Evolutionary conservation across 2,329 filamentous ascomycete genomes (phyloP).

Genomic region (Pseudogymnoascus sp.): DNA sequence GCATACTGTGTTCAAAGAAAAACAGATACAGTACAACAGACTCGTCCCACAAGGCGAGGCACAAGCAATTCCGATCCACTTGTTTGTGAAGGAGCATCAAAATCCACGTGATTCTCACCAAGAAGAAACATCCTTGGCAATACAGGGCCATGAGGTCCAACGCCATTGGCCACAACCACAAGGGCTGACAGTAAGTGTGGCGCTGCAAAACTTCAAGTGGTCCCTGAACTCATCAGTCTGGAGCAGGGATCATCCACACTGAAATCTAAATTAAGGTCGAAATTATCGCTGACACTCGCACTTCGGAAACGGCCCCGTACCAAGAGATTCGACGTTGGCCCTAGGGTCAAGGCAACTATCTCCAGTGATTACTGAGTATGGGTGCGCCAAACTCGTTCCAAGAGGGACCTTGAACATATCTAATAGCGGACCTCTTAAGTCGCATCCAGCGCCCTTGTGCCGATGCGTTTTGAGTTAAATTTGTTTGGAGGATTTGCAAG

Average conservation of each 20-base stretch:
- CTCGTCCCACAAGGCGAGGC: background rate
- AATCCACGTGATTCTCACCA: background rate
- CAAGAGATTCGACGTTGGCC: background rate
- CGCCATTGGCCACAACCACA: background rate
- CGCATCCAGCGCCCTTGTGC: background rate
- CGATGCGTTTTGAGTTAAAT: background rate
- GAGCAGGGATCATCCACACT: background rate
- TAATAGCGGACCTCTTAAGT: background rate
- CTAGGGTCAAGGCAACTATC: background rate
- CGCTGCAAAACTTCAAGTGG: background rate
- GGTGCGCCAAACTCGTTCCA: background rate
- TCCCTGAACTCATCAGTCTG: background rate
- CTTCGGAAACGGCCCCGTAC: background rate
- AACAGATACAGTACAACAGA: background rate
- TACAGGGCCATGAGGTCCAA: background rate
- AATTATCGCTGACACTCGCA: background rate
- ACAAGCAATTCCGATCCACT: background rate
- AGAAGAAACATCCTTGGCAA: background rate
- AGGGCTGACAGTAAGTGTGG: background rate
- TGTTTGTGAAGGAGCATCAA: background rate
- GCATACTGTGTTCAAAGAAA: background rate
- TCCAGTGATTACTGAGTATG: background rate
- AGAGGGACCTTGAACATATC: background rate
- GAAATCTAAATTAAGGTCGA: conserved; percentile 1
- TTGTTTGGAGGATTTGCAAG: background rate